These are phyloP conservation scores for Trapa incisa DNA, from an alignment of 345 rosid species.

Conservation along the genomic window DNA sequence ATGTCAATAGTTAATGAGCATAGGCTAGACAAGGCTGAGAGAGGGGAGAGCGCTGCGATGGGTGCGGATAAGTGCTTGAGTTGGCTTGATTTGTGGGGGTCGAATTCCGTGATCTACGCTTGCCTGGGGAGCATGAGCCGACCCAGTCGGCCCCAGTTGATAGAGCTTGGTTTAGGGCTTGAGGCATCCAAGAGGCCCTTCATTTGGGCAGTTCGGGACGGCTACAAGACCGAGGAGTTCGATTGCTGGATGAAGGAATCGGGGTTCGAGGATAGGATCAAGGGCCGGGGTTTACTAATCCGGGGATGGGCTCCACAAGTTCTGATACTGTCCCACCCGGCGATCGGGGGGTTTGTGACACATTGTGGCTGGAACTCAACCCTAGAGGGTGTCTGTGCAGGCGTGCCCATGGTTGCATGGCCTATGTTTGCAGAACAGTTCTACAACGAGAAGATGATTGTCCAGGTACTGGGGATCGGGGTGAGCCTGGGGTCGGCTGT, in stretches of 20 bases:
- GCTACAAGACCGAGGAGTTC: slow-evolving; percentile 3
- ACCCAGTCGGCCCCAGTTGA: slow-evolving; percentile 19
- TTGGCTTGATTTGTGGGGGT: slow-evolving; percentile 30
- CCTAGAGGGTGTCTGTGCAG: slow-evolving; percentile 13
- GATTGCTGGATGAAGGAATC: slow-evolving; percentile 13
- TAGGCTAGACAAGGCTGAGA: slow-evolving; percentile 20
- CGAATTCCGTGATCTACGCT: slow-evolving; percentile 28
- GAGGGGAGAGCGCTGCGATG: slow-evolving; percentile 21
- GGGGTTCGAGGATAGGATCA: slow-evolving; percentile 13
- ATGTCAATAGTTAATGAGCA: slow-evolving; percentile 24
- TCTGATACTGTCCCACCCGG: slow-evolving; percentile 15
- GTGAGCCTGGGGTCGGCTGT: slow-evolving; percentile 11
- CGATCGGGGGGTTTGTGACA: slow-evolving; percentile 20
- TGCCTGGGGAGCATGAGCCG: slow-evolving; percentile 34
- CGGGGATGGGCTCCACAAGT: slow-evolving; percentile 24
- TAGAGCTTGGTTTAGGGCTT: slow-evolving; percentile 33
- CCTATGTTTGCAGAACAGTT: slow-evolving; percentile 24
- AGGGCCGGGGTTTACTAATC: slow-evolving; percentile 14
- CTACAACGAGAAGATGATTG: slow-evolving; percentile 20
- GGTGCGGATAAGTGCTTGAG: slow-evolving; percentile 11
- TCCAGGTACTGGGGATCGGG: slow-evolving; percentile 15
- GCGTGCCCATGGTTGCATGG: slow-evolving; percentile 20
- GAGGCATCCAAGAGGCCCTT: slow-evolving; percentile 30
- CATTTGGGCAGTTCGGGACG: slow-evolving; percentile 17
- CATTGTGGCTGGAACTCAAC: slow-evolving; percentile 30